Conservation (phyloP, 2,329 filamentous ascomycete species). For the Trichoderma brevicompactum region DNA sequence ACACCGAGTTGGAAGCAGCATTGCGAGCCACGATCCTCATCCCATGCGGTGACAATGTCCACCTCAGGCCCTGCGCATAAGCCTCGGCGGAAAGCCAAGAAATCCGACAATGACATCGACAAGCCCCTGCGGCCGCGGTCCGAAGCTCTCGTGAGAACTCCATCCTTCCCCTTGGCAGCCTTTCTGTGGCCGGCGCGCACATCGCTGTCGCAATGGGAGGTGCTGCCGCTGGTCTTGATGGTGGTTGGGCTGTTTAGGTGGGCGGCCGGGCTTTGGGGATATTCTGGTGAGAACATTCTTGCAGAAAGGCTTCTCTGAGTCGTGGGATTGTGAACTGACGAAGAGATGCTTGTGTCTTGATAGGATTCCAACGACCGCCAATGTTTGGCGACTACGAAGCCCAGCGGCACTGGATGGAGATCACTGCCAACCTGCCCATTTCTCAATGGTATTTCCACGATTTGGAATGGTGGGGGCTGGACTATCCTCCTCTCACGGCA, state of each 20-base stretch:
- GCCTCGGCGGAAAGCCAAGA: conserved; percentile 62
- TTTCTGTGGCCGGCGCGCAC: conserved; percentile 91
- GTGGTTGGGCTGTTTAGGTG: conserved; percentile 88
- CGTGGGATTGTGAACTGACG: background rate
- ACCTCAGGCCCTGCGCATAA: conserved; percentile 63
- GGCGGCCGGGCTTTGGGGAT: conserved; percentile 91
- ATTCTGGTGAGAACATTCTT: conserved; percentile 69
- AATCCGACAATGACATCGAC: conserved; percentile 49
- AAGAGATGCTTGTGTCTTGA: background rate
- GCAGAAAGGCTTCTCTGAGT: background rate
- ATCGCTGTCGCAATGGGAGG: conserved; percentile 87
- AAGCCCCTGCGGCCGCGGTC: conserved; percentile 38
- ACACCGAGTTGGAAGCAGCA: conserved; percentile 25
- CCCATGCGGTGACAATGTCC: conserved; percentile 40
- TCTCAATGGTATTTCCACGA: conserved; percentile 99
- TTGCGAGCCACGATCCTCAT: background rate
- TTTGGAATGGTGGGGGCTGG: conserved; percentile 94
- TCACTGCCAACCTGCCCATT: conserved; percentile 85
- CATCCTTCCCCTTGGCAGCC: conserved; percentile 88
- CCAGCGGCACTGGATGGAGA: conserved; percentile 98
- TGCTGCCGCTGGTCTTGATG: conserved; percentile 87
- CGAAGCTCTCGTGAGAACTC: conserved; percentile 59
- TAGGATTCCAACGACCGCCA: conserved; percentile 78
- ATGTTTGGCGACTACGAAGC: conserved; percentile 98
- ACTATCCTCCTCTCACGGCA: conserved; percentile 95